Base-by-base conservation (phyloP, 2,329 filamentous ascomycete species). In the Epicoccum nigrum region DNA sequence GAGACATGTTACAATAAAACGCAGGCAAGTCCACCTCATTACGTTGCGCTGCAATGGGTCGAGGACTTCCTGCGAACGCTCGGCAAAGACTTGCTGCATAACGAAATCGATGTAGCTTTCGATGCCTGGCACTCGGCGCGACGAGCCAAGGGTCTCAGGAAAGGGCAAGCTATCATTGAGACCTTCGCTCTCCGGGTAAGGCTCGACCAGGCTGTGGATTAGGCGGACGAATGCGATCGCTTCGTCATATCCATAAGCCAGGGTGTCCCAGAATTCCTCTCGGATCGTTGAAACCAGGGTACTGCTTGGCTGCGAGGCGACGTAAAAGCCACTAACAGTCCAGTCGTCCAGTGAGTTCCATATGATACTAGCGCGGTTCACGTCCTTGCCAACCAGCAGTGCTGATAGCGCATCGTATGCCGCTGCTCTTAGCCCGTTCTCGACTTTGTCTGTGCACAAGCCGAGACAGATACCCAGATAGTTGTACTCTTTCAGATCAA, bases 71-170 rank as follows among this genome's bases (percentile, higher is more conserved):
- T 82, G 82, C 9, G 84, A 78, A 55, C 85, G 88, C 41, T 83
- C 80, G 13, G 83, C 84, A 64, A 96, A 89, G 13, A 95, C 84
- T 48, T 87, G 83, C 13, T 90, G 91, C 57, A 97, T 76, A 16
- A 92, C 86, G 69, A 94, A 97, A 73, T 99, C 95, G 49, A 97
- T 81, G 64, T 97, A 99, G 1, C 89, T 86, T 54, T 96, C 92
- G 54, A 99, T 91, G 2, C 95, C 94, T 12, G 92, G 86, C 75
- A 86, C 86, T 45, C 94, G 86, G 63, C 87, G 89, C 9, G 85
- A 82, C 13, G 86, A 85, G 4, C 93, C 92, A 7, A 99, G 80
- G 32, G 83, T 86, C 71, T 97, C 92, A 0, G 93, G 90, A 66
- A 97, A 99, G 0, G 93, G 88, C 3, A 99, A 77, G 1, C 80